A percentile compares a stretch with the other conserved stretches of the same genome.
phyloP scores from a whole-genome alignment of 1,284 basidiomycete species.

The Phellopilus nigrolimitatus region DNA sequence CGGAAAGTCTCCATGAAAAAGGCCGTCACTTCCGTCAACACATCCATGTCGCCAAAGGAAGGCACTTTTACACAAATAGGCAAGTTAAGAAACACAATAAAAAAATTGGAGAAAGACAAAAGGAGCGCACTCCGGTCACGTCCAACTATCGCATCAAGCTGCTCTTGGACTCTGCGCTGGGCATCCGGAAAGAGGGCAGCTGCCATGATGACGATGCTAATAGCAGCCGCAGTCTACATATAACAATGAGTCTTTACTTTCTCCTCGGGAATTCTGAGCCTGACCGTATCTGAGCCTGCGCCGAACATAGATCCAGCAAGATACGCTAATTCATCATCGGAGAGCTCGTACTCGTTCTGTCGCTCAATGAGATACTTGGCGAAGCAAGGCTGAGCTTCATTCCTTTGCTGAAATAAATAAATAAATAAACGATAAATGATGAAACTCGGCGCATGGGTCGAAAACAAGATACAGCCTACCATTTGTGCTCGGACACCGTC shows the following conservation, averaged over 20 bases:
- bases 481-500: slow-evolving; percentile 39
- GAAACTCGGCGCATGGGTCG: not conserved
- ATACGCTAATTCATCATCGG: slow-evolving; percentile 28
- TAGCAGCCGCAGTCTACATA: slow-evolving; percentile 47
- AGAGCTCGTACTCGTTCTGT: slow-evolving; percentile 26
- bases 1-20: slow-evolving; percentile 58
- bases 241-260: slow-evolving; percentile 1
- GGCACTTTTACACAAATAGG: slow-evolving; percentile 45
- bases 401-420: not conserved
- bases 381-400: slow-evolving; percentile 26
- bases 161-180: slow-evolving; percentile 51
- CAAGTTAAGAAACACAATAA: not conserved
- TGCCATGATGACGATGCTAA: slow-evolving; percentile 55
- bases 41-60: slow-evolving; percentile 43
- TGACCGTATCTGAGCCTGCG: slow-evolving; percentile 28
- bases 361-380: slow-evolving; percentile 27
- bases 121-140: slow-evolving; percentile 39
- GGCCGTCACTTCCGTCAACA: slow-evolving; percentile 51
- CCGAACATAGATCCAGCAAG: slow-evolving; percentile 31
- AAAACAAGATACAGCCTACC: slow-evolving; percentile 31
- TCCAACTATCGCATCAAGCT: slow-evolving; percentile 58
- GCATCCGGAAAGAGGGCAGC: slow-evolving; percentile 56
- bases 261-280: slow-evolving; percentile 16
- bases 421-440: not conserved
- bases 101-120: slow-evolving; percentile 7